Conservation (phyloP, 2,329 filamentous ascomycete genomes). For the Ramularia collo-cygni region DNA sequence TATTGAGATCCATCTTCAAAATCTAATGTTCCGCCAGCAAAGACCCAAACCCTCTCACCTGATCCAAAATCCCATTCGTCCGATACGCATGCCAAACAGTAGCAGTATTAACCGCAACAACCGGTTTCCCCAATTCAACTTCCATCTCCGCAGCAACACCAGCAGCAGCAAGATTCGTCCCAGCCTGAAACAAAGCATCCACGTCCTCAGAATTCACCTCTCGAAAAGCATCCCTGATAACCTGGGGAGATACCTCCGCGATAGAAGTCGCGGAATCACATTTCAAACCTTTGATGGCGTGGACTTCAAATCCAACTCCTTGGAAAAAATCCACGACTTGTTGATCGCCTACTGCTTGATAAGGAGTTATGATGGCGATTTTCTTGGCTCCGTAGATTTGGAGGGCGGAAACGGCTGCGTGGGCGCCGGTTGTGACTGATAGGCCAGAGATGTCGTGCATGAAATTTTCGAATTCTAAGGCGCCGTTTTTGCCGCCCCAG, state of each 20-base stretch:
- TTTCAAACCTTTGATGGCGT: constrained; percentile 5
- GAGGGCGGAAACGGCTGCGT: constrained; percentile 7
- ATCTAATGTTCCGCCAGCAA: constrained; percentile 4
- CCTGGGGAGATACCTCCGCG: constrained; percentile 5
- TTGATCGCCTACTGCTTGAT: constrained; percentile 9
- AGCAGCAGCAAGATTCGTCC: constrained; percentile 7
- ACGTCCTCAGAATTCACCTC: constrained; percentile 6
- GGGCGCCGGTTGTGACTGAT: constrained; percentile 10
- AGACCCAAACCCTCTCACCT: constrained; percentile 7
- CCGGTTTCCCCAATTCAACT: constrained; percentile 7
- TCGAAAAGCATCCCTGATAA: constrained; percentile 8
- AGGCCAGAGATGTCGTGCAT: constrained; percentile 10
- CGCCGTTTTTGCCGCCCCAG: constrained; percentile 10
- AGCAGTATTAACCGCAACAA: constrained; percentile 8
- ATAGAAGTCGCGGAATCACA: constrained; percentile 10
- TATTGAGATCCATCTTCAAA: no score
- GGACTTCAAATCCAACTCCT: constrained; percentile 6
- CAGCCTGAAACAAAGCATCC: constrained; percentile 9
- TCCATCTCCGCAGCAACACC: constrained; percentile 12
- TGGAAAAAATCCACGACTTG: constrained; percentile 10
- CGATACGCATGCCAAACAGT: constrained; percentile 13
- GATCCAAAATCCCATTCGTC: constrained; percentile 6
- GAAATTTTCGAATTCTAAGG: constrained; percentile 7
- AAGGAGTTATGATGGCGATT: constrained; percentile 10
- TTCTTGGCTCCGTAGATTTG: constrained; percentile 8